These are phyloP conservation scores for Citrullus mucosospermus DNA, from an alignment of 306 rosid species.

Conservation along the genomic window DNA sequence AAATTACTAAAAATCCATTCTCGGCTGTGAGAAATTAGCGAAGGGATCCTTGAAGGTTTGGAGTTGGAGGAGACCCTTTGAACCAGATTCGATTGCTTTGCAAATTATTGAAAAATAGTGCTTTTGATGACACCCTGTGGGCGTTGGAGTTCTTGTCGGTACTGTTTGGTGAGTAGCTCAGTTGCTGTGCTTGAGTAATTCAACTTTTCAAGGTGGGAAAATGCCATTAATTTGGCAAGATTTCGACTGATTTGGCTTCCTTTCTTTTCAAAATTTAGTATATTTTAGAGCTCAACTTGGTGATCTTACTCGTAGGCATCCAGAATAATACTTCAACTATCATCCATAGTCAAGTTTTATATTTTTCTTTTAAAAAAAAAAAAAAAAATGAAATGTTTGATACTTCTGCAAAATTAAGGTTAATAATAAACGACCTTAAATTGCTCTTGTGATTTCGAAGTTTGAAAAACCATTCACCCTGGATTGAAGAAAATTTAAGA, in stretches of 20 bases:
- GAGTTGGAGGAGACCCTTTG: neutral
- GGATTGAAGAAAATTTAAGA: too few species aligned
- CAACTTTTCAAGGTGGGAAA: neutral
- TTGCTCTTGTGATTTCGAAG: too few species aligned
- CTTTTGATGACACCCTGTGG: neutral
- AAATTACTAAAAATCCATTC: neutral
- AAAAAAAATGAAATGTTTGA: too few species aligned
- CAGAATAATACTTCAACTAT: too few species aligned
- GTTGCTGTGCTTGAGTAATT: neutral
- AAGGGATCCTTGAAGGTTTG: neutral
- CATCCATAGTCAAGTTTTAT: too few species aligned
- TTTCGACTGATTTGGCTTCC: neutral
- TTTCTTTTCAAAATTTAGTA: neutral
- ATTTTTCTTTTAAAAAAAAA: too few species aligned
- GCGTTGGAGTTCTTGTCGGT: neutral
- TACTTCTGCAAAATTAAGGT: too few species aligned
- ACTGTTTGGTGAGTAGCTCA: neutral
- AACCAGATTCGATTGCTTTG: neutral
- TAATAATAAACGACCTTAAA: too few species aligned
- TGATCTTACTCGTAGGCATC: too few species aligned
- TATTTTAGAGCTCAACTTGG: too few species aligned
- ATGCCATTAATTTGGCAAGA: neutral
- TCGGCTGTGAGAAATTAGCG: neutral
- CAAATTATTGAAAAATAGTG: neutral
- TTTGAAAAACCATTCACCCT: too few species aligned